These are phyloP conservation scores for Globisporangium nunn DNA, from an alignment of 352 stramenopile genomes.

Conservation along the genomic window DNA sequence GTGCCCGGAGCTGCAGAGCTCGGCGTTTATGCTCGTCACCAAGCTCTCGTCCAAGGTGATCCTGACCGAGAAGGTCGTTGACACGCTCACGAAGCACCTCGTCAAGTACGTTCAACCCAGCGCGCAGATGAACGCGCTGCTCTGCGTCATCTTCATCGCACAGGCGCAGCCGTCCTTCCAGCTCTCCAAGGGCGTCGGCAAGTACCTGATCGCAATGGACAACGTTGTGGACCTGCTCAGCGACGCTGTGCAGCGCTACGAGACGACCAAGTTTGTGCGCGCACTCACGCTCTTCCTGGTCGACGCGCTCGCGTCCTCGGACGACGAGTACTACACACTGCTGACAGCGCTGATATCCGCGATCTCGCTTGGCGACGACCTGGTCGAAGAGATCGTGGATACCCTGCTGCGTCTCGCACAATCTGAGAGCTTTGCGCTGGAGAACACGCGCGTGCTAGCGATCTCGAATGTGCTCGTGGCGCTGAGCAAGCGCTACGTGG, in stretches of 20 bases:
- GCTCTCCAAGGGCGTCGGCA: conserved; percentile 44
- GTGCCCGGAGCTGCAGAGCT: conserved; percentile 73
- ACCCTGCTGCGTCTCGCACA: conserved; percentile 39
- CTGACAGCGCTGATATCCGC: conserved; percentile 33
- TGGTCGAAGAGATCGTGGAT: conserved; percentile 42
- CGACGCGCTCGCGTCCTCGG: conserved; percentile 22
- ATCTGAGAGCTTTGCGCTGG: conserved; percentile 26
- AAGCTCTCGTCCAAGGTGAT: conserved; percentile 79
- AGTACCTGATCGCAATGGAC: conserved; percentile 61
- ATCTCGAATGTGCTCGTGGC: conserved; percentile 34
- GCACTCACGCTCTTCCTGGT: conserved; percentile 46
- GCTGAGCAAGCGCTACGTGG: conserved; percentile 56
- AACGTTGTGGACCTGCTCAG: conserved; percentile 56
- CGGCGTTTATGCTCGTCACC: conserved; percentile 81
- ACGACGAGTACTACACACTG: conserved; percentile 34
- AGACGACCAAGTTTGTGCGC: conserved; percentile 63
- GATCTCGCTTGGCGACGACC: conserved; percentile 36
- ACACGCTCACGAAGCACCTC: conserved; percentile 64
- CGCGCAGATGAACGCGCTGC: conserved; percentile 62
- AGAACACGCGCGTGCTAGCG: conserved; percentile 33
- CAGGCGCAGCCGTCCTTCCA: conserved; percentile 66
- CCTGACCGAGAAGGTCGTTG: conserved; percentile 63
- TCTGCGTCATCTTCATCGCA: conserved; percentile 70
- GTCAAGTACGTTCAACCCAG: conserved; percentile 67
- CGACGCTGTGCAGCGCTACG: conserved; percentile 64